Conservation (phyloP, 2,329 filamentous ascomycete genomes). For the Fusarium armeniacum region DNA sequence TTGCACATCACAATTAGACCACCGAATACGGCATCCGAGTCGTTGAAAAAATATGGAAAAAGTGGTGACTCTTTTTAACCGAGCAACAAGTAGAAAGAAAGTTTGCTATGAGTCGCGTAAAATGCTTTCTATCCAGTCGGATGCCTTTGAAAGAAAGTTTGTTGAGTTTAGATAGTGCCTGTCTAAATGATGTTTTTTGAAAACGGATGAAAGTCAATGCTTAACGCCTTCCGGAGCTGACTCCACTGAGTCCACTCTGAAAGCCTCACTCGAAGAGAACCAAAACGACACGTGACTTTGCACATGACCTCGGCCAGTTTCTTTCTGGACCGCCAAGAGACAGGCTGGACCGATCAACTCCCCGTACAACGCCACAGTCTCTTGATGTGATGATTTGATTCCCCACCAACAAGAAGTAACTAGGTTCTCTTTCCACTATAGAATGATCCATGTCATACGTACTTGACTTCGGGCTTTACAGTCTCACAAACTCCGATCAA, state of each 20-base stretch:
- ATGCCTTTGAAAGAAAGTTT: constrained; percentile 6
- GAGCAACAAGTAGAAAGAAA: constrained; percentile 5
- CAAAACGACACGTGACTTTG: background rate
- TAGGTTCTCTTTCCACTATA: background rate
- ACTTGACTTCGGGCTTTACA: constrained; percentile 37
- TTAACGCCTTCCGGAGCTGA: constrained; percentile 17
- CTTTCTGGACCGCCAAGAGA: background rate
- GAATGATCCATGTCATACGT: background rate
- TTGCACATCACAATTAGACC: constrained; percentile 39
- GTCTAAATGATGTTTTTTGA: constrained; percentile 21
- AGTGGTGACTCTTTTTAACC: constrained; percentile 12
- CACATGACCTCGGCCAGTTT: constrained; percentile 3
- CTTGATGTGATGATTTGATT: constrained; percentile 2
- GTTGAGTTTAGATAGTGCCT: constrained; percentile 10
- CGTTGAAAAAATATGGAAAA: background rate
- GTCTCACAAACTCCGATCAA: constrained; percentile 40
- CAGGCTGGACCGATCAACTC: constrained; percentile 26
- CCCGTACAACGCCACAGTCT: constrained; percentile 13
- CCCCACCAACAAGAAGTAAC: background rate
- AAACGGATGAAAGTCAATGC: constrained; percentile 11
- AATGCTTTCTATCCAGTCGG: constrained; percentile 12
- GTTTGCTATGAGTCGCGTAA: constrained; percentile 27
- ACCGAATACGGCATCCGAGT: constrained; percentile 3
- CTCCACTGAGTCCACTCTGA: background rate
- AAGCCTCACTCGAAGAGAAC: background rate